Conservation (phyloP, 1,284 basidiomycete species). For the Trichosporon ovoides region DNA sequence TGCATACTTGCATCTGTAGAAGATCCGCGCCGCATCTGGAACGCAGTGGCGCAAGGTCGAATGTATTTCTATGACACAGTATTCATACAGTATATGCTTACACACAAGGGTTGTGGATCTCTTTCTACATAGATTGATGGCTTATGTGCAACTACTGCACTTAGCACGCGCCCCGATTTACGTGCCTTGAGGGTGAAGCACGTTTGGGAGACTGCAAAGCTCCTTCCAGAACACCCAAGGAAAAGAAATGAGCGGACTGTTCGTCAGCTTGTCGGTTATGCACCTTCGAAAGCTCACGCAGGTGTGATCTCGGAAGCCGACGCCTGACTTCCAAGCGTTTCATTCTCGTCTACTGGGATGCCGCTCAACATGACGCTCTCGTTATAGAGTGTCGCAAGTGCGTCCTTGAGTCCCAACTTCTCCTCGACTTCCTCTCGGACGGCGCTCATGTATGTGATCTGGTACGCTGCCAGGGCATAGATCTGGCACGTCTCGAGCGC, state of each 20-base stretch:
- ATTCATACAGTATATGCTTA: too few relatives aligned
- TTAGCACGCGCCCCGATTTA: background rate
- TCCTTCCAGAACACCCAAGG: conserved; percentile 28
- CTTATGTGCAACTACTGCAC: too few relatives aligned
- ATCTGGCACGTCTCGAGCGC: conserved; percentile 16
- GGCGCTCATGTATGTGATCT: conserved; percentile 23
- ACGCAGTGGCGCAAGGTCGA: background rate
- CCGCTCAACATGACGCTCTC: background rate
- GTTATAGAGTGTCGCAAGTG: conserved; percentile 9
- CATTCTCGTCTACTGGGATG: background rate
- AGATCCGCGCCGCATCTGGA: background rate
- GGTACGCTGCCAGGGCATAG: conserved; percentile 31
- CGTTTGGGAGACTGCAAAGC: conserved; percentile 17
- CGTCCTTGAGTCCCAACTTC: conserved; percentile 1
- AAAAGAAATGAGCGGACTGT: conserved; percentile 27
- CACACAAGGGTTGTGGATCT: too few relatives aligned
- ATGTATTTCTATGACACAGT: background rate
- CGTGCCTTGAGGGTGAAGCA: background rate
- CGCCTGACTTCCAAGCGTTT: background rate
- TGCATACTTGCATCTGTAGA: conserved; percentile 10
- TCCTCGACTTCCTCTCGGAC: conserved; percentile 8
- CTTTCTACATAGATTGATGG: too few relatives aligned
- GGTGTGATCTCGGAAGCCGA: background rate
- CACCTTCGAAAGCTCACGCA: background rate
- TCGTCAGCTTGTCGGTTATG: background rate